A percentile compares a stretch with the other conserved stretches of the same genome.
Evolutionary conservation across 2,329 filamentous ascomycete species (phyloP).

Genomic region (Alternaria arborescens): DNA sequence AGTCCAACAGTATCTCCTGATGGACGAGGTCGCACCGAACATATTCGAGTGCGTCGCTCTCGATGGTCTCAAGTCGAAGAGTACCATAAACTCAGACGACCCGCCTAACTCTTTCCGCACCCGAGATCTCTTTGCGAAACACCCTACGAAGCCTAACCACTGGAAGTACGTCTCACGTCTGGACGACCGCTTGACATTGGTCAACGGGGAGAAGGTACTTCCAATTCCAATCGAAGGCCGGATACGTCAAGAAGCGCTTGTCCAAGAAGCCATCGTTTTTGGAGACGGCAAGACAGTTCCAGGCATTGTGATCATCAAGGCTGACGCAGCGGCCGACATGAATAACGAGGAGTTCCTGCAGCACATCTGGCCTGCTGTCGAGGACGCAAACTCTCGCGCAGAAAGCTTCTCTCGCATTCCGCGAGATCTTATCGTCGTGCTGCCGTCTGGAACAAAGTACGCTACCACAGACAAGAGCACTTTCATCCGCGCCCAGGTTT

Average conservation of each 20-base stretch:
- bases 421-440: constrained; percentile 61
- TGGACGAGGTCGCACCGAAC: constrained; percentile 47
- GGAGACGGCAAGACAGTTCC: constrained; percentile 63
- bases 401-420: constrained; percentile 63
- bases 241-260: constrained; percentile 61
- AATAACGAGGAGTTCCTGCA: constrained; percentile 58
- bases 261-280: constrained; percentile 67
- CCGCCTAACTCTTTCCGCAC: constrained; percentile 58
- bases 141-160: constrained; percentile 54
- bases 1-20: constrained; percentile 55
- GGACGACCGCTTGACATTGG: constrained; percentile 58
- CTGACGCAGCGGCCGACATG: constrained; percentile 55
- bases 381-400: constrained; percentile 61
- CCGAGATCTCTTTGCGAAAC: constrained; percentile 59
- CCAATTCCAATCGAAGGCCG: constrained; percentile 62
- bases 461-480: constrained; percentile 66
- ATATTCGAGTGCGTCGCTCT: constrained; percentile 55
- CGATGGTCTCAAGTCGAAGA: constrained; percentile 50
- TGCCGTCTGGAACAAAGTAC: constrained; percentile 57
- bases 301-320: constrained; percentile 63
- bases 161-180: constrained; percentile 59
- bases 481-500: constrained; percentile 62
- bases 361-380: constrained; percentile 60
- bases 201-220: constrained; percentile 62
- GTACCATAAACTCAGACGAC: constrained; percentile 55